Evolutionary conservation across 1,284 basidiomycete species (phyloP).

Genomic region (Malassezia slooffiae): DNA sequence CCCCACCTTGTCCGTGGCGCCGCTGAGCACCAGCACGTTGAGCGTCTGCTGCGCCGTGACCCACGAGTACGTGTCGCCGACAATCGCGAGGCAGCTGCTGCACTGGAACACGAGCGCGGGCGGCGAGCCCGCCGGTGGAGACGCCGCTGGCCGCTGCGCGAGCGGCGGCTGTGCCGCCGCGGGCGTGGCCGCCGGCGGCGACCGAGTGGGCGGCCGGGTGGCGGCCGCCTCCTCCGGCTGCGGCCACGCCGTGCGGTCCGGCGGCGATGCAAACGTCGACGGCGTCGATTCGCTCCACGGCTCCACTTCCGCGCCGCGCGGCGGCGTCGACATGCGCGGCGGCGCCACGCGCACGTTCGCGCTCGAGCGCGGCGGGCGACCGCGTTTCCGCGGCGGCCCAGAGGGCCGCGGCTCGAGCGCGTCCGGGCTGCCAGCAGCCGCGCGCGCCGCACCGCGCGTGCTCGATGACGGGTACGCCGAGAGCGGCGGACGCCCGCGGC

Average conservation of each 20-base stretch:
- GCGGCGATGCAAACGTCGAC: too few relatives aligned
- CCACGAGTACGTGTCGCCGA: slow-evolving; percentile 25
- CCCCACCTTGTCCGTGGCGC: slow-evolving; percentile 18
- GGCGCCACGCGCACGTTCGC: too few relatives aligned
- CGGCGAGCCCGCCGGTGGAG: slow-evolving; percentile 1
- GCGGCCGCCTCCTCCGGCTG: too few relatives aligned
- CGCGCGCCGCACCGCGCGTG: background rate
- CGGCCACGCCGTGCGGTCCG: too few relatives aligned
- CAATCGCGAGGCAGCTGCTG: slow-evolving; percentile 16
- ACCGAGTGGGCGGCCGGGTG: background rate
- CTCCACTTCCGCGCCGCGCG: too few relatives aligned
- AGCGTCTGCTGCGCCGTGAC: slow-evolving; percentile 22
- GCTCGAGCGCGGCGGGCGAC: slow-evolving; percentile 8
- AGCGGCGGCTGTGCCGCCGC: too few relatives aligned
- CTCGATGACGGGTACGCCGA: background rate
- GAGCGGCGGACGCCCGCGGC: slow-evolving; percentile 7
- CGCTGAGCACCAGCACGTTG: slow-evolving; percentile 23
- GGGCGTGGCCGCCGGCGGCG: background rate
- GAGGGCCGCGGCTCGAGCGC: background rate
- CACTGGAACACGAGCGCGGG: slow-evolving; percentile 28
- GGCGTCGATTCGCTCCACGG: too few relatives aligned
- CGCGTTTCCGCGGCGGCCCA: slow-evolving; percentile 6
- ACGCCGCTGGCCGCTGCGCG: too few relatives aligned
- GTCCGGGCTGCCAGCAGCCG: background rate
- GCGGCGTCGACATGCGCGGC: too few relatives aligned